Evolutionary conservation across 2,329 filamentous ascomycete genomes (phyloP).

Genomic region (Clarireedia hainanense): DNA sequence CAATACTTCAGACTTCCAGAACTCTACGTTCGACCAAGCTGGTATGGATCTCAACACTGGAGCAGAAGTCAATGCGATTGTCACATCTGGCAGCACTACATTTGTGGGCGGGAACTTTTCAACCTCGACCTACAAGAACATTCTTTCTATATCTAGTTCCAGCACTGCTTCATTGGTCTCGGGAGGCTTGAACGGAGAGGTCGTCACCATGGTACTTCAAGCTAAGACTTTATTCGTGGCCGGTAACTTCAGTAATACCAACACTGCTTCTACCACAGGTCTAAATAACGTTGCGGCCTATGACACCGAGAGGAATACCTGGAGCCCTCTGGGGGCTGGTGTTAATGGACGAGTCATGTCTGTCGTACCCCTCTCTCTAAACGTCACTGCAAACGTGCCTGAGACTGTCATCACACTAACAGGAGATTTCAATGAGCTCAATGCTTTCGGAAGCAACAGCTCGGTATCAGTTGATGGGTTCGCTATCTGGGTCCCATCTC

Average conservation of each 20-base stretch:
- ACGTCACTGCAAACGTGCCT: slow-evolving; percentile 58
- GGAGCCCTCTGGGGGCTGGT: slow-evolving; percentile 75
- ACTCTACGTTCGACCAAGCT: slow-evolving; percentile 69
- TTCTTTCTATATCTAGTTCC: slow-evolving; percentile 64
- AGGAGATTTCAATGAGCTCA: slow-evolving; percentile 68
- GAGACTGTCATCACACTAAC: slow-evolving; percentile 74
- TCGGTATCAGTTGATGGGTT: slow-evolving; percentile 64
- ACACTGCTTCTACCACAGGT: slow-evolving; percentile 50
- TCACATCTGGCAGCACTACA: slow-evolving; percentile 52
- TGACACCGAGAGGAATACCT: slow-evolving; percentile 58
- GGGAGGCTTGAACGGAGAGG: slow-evolving; percentile 71
- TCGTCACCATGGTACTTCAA: slow-evolving; percentile 63
- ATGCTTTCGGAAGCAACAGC: slow-evolving; percentile 55
- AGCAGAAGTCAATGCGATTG: slow-evolving; percentile 65
- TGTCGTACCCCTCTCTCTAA: slow-evolving; percentile 72
- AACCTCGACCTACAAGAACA: slow-evolving; percentile 58
- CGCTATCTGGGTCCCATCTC: slow-evolving; percentile 85
- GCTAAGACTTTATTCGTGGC: slow-evolving; percentile 66
- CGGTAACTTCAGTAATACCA: slow-evolving; percentile 68
- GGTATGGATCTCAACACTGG: slow-evolving; percentile 59
- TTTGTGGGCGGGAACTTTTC: slow-evolving; percentile 85
- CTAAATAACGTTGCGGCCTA: slow-evolving; percentile 73
- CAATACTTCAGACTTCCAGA: slow-evolving; percentile 54
- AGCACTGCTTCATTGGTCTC: slow-evolving; percentile 54
- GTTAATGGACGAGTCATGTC: slow-evolving; percentile 71